Evolutionary conservation across 805 yeast species (phyloP), one percentile per base, ranked within the genome.

Genomic region (Teunomyces pallodes): DNA sequence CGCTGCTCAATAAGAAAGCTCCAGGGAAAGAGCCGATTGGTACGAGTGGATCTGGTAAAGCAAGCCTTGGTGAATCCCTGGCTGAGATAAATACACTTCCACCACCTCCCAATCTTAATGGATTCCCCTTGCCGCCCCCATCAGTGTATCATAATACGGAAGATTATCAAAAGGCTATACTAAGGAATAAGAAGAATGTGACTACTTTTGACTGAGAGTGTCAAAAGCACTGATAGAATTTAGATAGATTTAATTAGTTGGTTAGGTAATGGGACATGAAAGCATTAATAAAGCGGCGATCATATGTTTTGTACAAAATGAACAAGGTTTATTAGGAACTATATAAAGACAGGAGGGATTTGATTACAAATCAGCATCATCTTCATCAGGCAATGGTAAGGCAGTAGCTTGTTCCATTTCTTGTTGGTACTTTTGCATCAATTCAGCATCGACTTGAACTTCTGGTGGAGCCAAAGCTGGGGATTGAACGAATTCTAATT

Each of bases 401-500:
- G 97, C 96, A 62, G 98, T 90, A 66, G 99, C 99, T 79, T 88
- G 95, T 74, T 90, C 97, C 96, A 94, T 92, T 81, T 94, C 99
- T 71, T 90, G 95, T 83, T 94, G 97, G 82, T 94, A 94, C 80
- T 92, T 91, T 79, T 84, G 87, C 97, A 94, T 90, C 79, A 94
- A 83, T 66, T 86, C 94, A 62, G 88, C 89, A 70, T 94, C 99
- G 66, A 94, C 97, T 70, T 85, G 87, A 62, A 92, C 98, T 83
- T 94, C 99, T 68, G 99, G 98, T 65, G 99, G 99, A 68, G 97
- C 97, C 76, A 94, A 84, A 59, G 99, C 99, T 62, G 99, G 99
- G 55, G 98, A 88, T 64, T 96, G 98, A 64, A 95, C 99, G 67
- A 94, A 94, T 80, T 94, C 99, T 67, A 94, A 84, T 75, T 87